These are phyloP conservation scores for Agroathelia rolfsii DNA, from an alignment of 1,284 basidiomycete species.

Conservation along the genomic window DNA sequence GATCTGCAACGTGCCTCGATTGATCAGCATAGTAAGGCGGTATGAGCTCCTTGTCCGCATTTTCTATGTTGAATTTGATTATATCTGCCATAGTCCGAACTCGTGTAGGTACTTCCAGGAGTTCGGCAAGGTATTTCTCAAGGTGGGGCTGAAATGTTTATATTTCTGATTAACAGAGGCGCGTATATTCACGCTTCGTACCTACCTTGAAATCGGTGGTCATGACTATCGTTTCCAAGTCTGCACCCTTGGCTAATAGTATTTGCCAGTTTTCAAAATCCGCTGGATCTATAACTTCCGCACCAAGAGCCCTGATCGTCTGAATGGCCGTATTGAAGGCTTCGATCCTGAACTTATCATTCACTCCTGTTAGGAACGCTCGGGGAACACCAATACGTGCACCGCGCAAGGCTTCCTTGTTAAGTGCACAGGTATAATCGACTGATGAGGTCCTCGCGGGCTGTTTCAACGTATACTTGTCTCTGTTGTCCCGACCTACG, in stretches of 20 bases:
- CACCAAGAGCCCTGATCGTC: constrained; percentile 40
- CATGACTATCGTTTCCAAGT: constrained; percentile 45
- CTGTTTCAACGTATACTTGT: constrained; percentile 34
- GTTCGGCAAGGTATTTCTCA: constrained; percentile 32
- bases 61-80: constrained; percentile 31
- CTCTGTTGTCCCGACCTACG: constrained; percentile 33
- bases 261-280: too few relatives aligned
- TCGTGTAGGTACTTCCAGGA: constrained; percentile 40
- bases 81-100: constrained; percentile 38
- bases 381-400: constrained; percentile 16
- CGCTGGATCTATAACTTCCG: constrained; percentile 52
- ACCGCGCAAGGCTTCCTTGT: constrained; percentile 13
- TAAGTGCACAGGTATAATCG: constrained; percentile 15
- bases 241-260: too few relatives aligned
- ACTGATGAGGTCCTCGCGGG: constrained; percentile 24
- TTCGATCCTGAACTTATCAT: too few relatives aligned
- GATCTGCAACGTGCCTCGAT: constrained; percentile 22
- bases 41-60: constrained; percentile 30
- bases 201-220: constrained; percentile 48
- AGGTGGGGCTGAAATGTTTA: constrained; percentile 37
- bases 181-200: not conserved
- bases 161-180: too few relatives aligned
- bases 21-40: constrained; percentile 30
- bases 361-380: too few relatives aligned
- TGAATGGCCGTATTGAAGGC: too few relatives aligned